Percentiles rank a stretch among this genome's conserved stretches.
phyloP scores from a whole-genome alignment of 2,329 filamentous ascomycete species.

The Truncatella angustata region DNA sequence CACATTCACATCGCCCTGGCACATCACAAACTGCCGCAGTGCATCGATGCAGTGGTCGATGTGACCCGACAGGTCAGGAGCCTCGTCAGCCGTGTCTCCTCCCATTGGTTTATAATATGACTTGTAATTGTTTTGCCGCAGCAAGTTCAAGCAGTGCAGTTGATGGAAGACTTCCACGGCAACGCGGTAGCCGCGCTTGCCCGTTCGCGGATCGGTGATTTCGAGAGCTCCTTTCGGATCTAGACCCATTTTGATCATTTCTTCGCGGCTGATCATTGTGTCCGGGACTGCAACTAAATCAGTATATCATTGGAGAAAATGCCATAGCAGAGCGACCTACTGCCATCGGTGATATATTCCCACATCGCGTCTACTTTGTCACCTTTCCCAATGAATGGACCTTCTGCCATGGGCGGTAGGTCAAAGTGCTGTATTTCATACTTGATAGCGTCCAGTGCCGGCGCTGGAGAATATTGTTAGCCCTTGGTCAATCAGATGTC shows the following conservation, averaged over 20 bases:
- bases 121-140: constrained; percentile 46
- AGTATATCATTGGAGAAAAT: neutral
- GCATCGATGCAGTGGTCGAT: constrained; percentile 56
- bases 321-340: constrained; percentile 16
- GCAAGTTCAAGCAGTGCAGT: constrained; percentile 49
- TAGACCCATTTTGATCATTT: constrained; percentile 51
- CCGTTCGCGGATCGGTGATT: constrained; percentile 54
- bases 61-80: constrained; percentile 41
- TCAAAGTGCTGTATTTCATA: constrained; percentile 52
- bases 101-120: constrained; percentile 46
- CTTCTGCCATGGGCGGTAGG: constrained; percentile 42
- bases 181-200: constrained; percentile 57
- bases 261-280: constrained; percentile 55
- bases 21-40: constrained; percentile 51
- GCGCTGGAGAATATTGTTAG: constrained; percentile 33
- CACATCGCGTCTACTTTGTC: constrained; percentile 57
- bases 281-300: constrained; percentile 47
- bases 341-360: constrained; percentile 34
- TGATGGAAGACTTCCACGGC: constrained; percentile 59
- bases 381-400: constrained; percentile 54
- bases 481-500: neutral
- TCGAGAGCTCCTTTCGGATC: constrained; percentile 51
- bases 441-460: constrained; percentile 43
- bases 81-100: constrained; percentile 45
- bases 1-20: constrained; percentile 52